Percentiles rank a stretch among this genome's conserved stretches.
Conservation (phyloP, 1,284 basidiomycete genomes). For the Irpex sp. region DNA sequence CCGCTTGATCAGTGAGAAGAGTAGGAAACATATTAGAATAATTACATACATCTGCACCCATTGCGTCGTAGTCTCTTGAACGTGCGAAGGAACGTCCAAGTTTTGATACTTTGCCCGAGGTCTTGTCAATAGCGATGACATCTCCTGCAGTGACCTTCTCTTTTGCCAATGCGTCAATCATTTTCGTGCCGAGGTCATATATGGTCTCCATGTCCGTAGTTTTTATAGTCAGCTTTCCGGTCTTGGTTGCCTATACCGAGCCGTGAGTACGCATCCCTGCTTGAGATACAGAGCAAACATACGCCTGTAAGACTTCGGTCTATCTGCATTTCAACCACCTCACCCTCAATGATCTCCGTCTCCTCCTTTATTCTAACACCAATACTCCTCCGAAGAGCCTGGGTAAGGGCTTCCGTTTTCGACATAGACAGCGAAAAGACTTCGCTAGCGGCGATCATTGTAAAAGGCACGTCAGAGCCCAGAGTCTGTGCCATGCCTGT, state of each 20-base stretch:
- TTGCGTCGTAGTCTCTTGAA: constrained; percentile 97
- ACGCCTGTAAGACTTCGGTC: constrained; percentile 96
- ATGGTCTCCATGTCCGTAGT: constrained; percentile 99
- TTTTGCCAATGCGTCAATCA: constrained; percentile 96
- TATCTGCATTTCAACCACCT: constrained; percentile 98
- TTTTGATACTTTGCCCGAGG: constrained; percentile 96
- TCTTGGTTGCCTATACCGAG: constrained; percentile 83
- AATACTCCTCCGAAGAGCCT: constrained; percentile 93
- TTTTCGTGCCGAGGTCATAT: constrained; percentile 97
- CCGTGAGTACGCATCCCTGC: background rate
- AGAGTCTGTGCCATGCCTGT: constrained; percentile 95
- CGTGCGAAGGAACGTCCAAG: constrained; percentile 94
- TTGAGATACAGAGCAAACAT: constrained; percentile 31
- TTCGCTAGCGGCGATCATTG: constrained; percentile 95
- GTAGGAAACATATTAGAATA: background rate
- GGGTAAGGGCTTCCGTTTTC: constrained; percentile 97
- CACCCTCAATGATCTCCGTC: constrained; percentile 96
- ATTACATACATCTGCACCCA: constrained; percentile 86
- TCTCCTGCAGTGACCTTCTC: constrained; percentile 98
- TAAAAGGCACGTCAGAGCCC: constrained; percentile 94
- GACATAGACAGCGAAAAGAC: constrained; percentile 98
- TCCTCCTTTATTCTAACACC: constrained; percentile 98
- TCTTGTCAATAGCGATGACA: constrained; percentile 96
- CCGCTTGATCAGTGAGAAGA: constrained; percentile 1
- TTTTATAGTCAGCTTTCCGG: constrained; percentile 96